Base-by-base conservation (phyloP, 2,329 filamentous ascomycete species). In the Xylariomycetidae sp. region DNA sequence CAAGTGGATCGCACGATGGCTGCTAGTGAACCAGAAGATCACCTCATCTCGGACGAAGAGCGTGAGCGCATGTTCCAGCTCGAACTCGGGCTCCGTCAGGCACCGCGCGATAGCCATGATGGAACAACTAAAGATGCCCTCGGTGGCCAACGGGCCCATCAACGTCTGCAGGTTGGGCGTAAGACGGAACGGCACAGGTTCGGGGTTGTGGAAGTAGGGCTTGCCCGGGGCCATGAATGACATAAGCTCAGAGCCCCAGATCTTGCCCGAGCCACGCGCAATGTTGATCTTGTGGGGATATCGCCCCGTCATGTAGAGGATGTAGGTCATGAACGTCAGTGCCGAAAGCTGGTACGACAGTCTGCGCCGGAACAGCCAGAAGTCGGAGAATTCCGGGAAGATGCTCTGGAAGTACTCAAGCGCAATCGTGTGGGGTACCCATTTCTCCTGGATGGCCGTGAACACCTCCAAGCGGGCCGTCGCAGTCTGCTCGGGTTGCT, bases 41-140 rank as follows among this genome's bases (percentile, higher is more conserved):
- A 98, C 93, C 63, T 99, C 92, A 53, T 99, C 92, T 6, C 92
- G 79, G 42, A 99, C 92, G 59, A 96, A 96, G 38, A 99, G 76
- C 36, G 82, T 86, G 31, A 99, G 74, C 39, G 93, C 87, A 60
- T 95, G 89, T 57, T 95, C 92, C n/a, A 98, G 75, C 60, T 96
- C 89, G 51, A 78, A 75, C 54, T 85, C 78, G 6, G 89, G 86
- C 54, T 96, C 89, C 10, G 89, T 93, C 40, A 98, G 72, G 61
- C 87, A 95, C 29, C 92, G 79, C 6, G 90, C 90, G 53, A 98
- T 95, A 2, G 89, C 88, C 89, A 98, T 95, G 49, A 99, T 75
- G 1, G 87, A 82, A 50, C 85, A 86, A n/a, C 85, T 84, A 60
- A 93, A 98, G 56, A 98, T 93, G 38, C 92, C 92, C 59, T 99